phyloP scores from a whole-genome alignment of 176 grass and related monocot species.

The Lolium rigidum region DNA sequence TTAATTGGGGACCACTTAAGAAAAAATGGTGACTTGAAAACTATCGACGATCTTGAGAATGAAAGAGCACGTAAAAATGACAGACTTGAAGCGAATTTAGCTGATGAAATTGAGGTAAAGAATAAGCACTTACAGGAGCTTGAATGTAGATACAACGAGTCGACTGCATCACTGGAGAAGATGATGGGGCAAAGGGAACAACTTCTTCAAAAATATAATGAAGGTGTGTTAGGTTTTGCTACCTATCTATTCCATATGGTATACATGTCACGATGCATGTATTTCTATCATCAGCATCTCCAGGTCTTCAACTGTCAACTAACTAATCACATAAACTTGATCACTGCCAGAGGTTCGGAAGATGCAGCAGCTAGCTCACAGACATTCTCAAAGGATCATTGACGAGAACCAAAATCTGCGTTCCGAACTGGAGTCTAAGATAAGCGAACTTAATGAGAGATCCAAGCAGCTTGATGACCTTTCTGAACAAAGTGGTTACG shows the following conservation, averaged over 20 bases:
- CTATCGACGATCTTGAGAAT: constrained; percentile 24
- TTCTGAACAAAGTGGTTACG: background rate
- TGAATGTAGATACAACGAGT: constrained; percentile 34
- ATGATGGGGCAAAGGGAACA: constrained; percentile 32
- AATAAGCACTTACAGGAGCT: constrained; percentile 22
- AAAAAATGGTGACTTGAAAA: constrained; percentile 33
- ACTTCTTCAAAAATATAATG: constrained; percentile 26
- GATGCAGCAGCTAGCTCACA: constrained; percentile 32
- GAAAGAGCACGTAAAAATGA: constrained; percentile 20
- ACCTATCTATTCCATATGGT: background rate
- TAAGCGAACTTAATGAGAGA: constrained; percentile 24
- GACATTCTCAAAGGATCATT: constrained; percentile 12
- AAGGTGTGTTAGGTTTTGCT: background rate
- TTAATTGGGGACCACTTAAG: constrained; percentile 21
- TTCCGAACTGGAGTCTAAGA: constrained; percentile 17
- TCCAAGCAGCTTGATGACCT: constrained; percentile 31
- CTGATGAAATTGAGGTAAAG: constrained; percentile 23
- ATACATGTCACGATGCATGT: constrained; percentile 2
- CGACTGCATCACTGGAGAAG: constrained; percentile 14
- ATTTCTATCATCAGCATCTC: background rate
- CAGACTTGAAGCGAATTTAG: constrained; percentile 25
- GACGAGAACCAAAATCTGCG: constrained; percentile 28
- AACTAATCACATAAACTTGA: background rate
- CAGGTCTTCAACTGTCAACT: background rate
- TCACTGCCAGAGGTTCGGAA: constrained; percentile 28